These are phyloP conservation scores for Pyrenochaeta sp. DNA, from an alignment of 2,329 filamentous ascomycete genomes.

Conservation along the genomic window DNA sequence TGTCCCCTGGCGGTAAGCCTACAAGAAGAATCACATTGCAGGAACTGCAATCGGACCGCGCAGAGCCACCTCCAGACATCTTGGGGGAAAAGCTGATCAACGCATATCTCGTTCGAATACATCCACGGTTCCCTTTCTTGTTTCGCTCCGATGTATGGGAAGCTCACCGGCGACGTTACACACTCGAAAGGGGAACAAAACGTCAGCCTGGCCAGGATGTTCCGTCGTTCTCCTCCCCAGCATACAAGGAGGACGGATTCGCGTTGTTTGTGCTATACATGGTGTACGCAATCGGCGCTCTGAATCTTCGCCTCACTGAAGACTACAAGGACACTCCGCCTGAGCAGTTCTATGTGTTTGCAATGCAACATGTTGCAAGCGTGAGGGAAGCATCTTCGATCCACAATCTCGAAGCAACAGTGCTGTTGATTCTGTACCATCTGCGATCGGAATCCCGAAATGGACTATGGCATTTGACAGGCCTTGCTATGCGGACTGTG, in stretches of 20 bases:
- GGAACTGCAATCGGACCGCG: conserved; percentile 54
- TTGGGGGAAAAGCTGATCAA: conserved; percentile 56
- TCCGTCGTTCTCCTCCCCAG: conserved; percentile 9
- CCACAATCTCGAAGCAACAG: conserved; percentile 63
- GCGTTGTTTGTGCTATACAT: conserved; percentile 62
- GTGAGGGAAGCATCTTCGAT: conserved; percentile 60
- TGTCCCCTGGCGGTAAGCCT: conserved; percentile 22
- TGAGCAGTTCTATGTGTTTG: conserved; percentile 60
- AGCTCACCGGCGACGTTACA: conserved; percentile 42
- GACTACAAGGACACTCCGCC: conserved; percentile 50
- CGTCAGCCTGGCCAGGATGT: neutral
- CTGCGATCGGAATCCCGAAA: conserved; percentile 60
- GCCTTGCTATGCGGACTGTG: conserved; percentile 62
- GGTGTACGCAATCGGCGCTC: conserved; percentile 62
- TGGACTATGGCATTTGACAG: conserved; percentile 64
- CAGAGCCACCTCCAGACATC: conserved; percentile 55
- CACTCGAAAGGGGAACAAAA: conserved; percentile 1
- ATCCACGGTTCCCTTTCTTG: conserved; percentile 61
- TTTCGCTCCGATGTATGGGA: conserved; percentile 57
- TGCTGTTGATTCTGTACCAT: conserved; percentile 61
- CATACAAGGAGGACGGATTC: conserved; percentile 49
- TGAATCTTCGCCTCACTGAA: conserved; percentile 59
- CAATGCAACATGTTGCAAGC: conserved; percentile 59
- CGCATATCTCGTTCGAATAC: conserved; percentile 57
- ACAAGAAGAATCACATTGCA: conserved; percentile 49